Evolutionary conservation across 2,329 filamentous ascomycete genomes (phyloP), one percentile per base, ranked within the genome.

Genomic region (Colletotrichum echinochloae): DNA sequence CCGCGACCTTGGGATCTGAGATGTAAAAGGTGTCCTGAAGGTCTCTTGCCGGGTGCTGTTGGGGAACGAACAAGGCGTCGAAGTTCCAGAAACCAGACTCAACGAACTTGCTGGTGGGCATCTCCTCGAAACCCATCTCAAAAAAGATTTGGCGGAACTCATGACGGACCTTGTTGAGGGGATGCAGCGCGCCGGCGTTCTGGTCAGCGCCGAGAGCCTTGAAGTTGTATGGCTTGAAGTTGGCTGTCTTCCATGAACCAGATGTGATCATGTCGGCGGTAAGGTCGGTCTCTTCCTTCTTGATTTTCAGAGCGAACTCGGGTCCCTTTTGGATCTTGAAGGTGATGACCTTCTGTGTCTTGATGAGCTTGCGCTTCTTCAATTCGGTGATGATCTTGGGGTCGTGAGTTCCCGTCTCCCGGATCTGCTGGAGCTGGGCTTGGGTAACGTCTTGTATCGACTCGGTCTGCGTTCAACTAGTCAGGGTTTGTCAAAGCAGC

Each of bases 111-210:
- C 92, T 92, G 60, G 95, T 98, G 18, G 95, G 93, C 96, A 99
- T 98, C 86, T 99, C 96, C 78, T 95, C 91, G 85, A 98, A 99
- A 63, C 95, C 96, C 91, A 97, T 97, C 80, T 97, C 94, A 83
- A 99, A 98, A 90, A 99, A 99, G 79, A 99, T 98, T 79, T 96
- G 93, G 69, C 96, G 88, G 88, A 99, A 97, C 83, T 98, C 96
- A 77, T 94, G 89, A 76, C 96, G 92, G 76, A 98, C 95, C 86
- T 98, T 98, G 84, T 94, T 98, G 75, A 99, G 84, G 78, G 91
- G 90, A 78, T 87, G 92, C 78, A 88, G 81, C 18, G 89, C 87
- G 61, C 89, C 89, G 18, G 89, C 84, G 73, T 86, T 84, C 79
- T 91, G 89, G 75, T 89, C 87, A 3, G 87, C 84, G 28, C 89